These are phyloP conservation scores for Hemisphaericaspora nanyangensis DNA, from an alignment of 805 yeast species.

Conservation along the genomic window DNA sequence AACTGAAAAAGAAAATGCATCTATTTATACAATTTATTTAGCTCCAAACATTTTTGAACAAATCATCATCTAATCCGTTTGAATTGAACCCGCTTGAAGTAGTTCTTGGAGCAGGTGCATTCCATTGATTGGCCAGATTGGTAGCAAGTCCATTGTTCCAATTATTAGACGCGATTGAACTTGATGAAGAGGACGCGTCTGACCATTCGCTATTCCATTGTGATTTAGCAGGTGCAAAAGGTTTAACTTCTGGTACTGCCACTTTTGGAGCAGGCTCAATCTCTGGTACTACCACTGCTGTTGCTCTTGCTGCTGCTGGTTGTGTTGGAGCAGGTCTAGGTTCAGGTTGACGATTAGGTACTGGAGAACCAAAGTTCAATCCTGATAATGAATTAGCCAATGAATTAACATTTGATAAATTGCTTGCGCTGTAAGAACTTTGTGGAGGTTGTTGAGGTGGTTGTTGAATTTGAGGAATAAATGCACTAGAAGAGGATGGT, in stretches of 20 bases:
- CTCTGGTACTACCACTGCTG: slow-evolving; percentile 2
- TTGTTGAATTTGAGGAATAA: slow-evolving; percentile 26
- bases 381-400: slow-evolving; percentile 23
- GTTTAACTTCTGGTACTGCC: slow-evolving; percentile 1
- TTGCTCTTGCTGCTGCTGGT: not conserved
- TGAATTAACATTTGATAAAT: slow-evolving; percentile 7
- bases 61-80: slow-evolving; percentile 50
- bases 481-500: slow-evolving; percentile 46
- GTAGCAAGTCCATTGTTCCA: not conserved
- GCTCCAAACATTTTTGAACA: slow-evolving; percentile 69
- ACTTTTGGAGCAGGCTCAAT: slow-evolving; percentile 2
- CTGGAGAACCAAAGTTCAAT: slow-evolving; percentile 7
- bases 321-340: slow-evolving; percentile 3
- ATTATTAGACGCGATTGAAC: not conserved
- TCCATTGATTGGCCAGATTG: slow-evolving; percentile 3
- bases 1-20: no score
- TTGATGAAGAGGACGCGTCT: slow-evolving; percentile 15
- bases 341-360: slow-evolving; percentile 4
- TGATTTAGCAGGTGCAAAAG: not conserved
- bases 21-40: no score
- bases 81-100: slow-evolving; percentile 2
- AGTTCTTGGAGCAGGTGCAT: not conserved
- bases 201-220: slow-evolving; percentile 36
- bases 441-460: slow-evolving; percentile 10
- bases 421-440: not conserved